These are phyloP conservation scores for Hypoxylon sp. DNA, from an alignment of 2,329 filamentous ascomycete species.

Conservation along the genomic window DNA sequence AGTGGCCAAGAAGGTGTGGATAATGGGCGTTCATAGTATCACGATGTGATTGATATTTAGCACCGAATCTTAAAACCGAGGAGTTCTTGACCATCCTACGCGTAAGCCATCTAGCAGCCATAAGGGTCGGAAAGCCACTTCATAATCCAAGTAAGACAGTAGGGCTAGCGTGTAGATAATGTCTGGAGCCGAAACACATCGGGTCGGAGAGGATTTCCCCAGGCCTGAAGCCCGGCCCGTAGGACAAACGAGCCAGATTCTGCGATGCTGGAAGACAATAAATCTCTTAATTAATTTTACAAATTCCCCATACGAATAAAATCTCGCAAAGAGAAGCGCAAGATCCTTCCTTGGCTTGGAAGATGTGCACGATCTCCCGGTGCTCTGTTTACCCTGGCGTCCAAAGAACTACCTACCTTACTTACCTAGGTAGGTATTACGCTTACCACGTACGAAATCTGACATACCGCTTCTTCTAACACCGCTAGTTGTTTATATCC, in stretches of 20 bases:
- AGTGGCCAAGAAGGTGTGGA: neutral
- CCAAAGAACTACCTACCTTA: neutral
- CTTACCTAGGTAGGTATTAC: neutral
- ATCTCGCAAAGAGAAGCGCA: neutral
- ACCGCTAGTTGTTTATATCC: neutral
- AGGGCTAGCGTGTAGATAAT: constrained; percentile 31
- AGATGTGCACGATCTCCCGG: neutral
- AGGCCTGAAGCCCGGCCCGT: constrained; percentile 23
- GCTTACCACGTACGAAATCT: constrained; percentile 5
- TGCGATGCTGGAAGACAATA: constrained; percentile 8
- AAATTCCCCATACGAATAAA: neutral
- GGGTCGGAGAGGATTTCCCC: constrained; percentile 32
- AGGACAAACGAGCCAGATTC: constrained; percentile 21
- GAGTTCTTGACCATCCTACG: neutral
- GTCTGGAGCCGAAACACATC: constrained; percentile 43
- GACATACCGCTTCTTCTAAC: constrained; percentile 17
- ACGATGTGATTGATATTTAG: neutral
- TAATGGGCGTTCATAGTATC: neutral
- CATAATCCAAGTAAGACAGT: neutral
- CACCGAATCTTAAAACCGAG: neutral
- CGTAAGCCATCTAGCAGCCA: neutral
- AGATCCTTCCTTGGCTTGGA: neutral
- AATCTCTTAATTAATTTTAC: neutral
- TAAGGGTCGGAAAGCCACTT: constrained; percentile 3
- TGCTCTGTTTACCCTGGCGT: neutral